Evolutionary conservation across 2,329 filamentous ascomycete genomes (phyloP).

Genomic region (Pezicula radicicola): DNA sequence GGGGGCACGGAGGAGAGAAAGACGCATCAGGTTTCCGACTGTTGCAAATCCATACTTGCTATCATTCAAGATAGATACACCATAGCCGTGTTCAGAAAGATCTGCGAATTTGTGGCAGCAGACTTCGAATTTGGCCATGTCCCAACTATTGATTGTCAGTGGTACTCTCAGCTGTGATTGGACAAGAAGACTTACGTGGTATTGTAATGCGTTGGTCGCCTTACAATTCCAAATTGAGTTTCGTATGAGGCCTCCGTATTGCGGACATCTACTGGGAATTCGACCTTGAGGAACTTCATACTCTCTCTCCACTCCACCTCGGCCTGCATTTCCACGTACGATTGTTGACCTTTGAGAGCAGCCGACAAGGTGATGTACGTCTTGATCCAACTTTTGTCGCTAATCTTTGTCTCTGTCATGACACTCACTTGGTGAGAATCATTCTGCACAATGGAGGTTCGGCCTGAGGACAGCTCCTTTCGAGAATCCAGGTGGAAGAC

Average conservation of each 20-base stretch:
- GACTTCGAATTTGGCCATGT: conserved; percentile 97
- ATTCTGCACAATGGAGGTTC: conserved; percentile 68
- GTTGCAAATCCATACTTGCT: conserved; percentile 96
- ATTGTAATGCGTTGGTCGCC: conserved; percentile 95
- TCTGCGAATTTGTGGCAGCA: conserved; percentile 95
- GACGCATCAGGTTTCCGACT: conserved; percentile 81
- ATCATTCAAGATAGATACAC: conserved; percentile 91
- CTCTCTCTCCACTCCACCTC: conserved; percentile 97
- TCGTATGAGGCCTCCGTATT: conserved; percentile 95
- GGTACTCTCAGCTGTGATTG: background rate
- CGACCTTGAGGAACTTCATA: conserved; percentile 98
- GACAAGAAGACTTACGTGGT: conserved; percentile 57
- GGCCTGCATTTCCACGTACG: conserved; percentile 73
- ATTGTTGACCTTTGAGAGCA: conserved; percentile 59
- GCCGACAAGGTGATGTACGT: conserved; percentile 80
- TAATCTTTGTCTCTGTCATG: conserved; percentile 82
- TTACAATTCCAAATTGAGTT: conserved; percentile 86
- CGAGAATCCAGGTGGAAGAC: conserved; percentile 91
- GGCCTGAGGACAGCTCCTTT: conserved; percentile 66
- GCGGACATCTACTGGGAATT: conserved; percentile 89
- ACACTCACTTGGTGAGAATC: conserved; percentile 77
- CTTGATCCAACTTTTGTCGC: conserved; percentile 79
- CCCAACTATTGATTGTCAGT: conserved; percentile 57
- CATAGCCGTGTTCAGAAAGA: conserved; percentile 82
- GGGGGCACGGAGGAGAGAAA: conserved; percentile 80